Evolutionary conservation across 1,139 yeast species (phyloP), one percentile per base, ranked within the genome.

Genomic region (Magnusiomyces ingens): DNA sequence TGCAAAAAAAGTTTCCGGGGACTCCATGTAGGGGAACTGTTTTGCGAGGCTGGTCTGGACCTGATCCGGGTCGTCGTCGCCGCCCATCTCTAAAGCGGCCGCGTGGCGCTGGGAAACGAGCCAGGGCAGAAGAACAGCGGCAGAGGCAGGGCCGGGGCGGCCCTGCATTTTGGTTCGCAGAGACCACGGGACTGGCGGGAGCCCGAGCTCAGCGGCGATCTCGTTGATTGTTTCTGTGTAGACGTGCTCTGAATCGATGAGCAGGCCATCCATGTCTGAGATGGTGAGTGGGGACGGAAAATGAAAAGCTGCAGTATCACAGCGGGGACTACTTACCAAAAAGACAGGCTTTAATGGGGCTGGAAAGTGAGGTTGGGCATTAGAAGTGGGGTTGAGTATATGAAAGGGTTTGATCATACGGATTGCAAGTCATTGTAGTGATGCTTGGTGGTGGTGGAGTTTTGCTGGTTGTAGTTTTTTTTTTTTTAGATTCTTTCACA

Each of bases 231-330:
- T 85, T 56, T 81, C 80, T 0, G 98, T 91, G 68, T 93, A 93
- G 55, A 90, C 75, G 59, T 87, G 94, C 69, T 93, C 99, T 1
- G 96, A 86, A 71, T 91, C 87, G 64, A 93, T 78, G 59, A 93
- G 74, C 32, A 95, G 79, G 1, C 99, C 99, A 67, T 93, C 98
- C 97, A 93, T 90, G 74, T 93, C 90, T 26, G 32, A 26, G 32
- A 26, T 26, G 4, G 32, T 26, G 32, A 26, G 32, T 26, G 32
- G 32, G 32, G 32, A 26, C 32, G 32, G 32, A 26, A 26, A 26
- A 8, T 26, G 32, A 8, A n/a, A n/a, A n/a, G n/a, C n/a, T n/a
- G n/a, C n/a, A n/a, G n/a, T n/a, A n/a, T n/a, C 13, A 15, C 21
- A 40, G 12, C 19, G 22, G 19, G 5, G 15, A 8, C 12, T 5